A percentile compares a stretch with the other conserved stretches of the same genome.
phyloP scores from a whole-genome alignment of 805 yeast genomes.

The Wickerhamiella lipophila region DNA sequence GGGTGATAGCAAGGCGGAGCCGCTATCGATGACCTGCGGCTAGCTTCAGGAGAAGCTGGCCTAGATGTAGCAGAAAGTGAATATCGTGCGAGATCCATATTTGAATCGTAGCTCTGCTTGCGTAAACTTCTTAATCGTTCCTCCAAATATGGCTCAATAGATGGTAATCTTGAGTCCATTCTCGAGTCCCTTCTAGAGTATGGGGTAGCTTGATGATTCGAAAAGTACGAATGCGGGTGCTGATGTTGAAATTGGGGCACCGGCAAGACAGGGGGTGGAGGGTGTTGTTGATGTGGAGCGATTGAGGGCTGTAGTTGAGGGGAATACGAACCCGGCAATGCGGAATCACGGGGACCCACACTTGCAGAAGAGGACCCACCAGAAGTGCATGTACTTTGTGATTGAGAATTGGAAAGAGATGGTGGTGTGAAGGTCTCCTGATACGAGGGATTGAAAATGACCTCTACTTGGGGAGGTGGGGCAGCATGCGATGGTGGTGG shows the following conservation, averaged over 20 bases:
- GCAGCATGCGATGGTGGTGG: background rate
- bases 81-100: slow-evolving; percentile 7
- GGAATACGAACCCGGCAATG: background rate
- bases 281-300: background rate
- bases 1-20: background rate
- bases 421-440: background rate
- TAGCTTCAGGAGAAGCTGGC: slow-evolving; percentile 11
- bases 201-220: background rate
- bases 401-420: background rate
- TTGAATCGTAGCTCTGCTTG: slow-evolving; percentile 10
- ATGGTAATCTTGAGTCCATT: slow-evolving; percentile 1
- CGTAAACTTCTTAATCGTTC: slow-evolving; percentile 5
- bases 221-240: background rate
- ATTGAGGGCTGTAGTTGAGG: background rate
- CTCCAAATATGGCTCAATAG: slow-evolving; percentile 7
- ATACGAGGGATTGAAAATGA: background rate
- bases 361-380: background rate
- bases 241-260: background rate
- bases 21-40: slow-evolving; percentile 5
- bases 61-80: slow-evolving; percentile 3
- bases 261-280: background rate
- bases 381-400: background rate
- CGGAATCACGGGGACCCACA: background rate
- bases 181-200: background rate
- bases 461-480: slow-evolving; percentile 3